phyloP scores from a whole-genome alignment of 129 eudicot genomes.

The Helichrysum umbraculigerum region DNA sequence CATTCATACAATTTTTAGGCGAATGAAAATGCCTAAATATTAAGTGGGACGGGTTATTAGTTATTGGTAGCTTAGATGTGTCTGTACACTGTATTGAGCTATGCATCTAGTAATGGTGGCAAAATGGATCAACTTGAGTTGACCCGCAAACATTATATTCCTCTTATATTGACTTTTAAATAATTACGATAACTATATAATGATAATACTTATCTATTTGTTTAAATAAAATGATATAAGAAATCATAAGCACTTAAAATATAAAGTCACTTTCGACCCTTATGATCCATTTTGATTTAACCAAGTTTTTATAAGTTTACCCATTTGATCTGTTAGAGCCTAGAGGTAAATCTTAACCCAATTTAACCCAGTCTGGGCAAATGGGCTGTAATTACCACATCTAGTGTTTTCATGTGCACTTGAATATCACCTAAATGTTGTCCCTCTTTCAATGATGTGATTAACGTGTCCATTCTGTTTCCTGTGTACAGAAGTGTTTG shows the following conservation, averaged over 20 bases:
- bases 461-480: slow-evolving; percentile 9
- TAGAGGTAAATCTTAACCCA: not conserved
- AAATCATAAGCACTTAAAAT: not conserved
- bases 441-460: not conserved
- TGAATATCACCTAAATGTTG: slow-evolving; percentile 1
- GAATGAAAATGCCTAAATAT: not conserved
- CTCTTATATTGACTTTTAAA: not conserved
- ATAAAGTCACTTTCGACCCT: not conserved
- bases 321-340: not conserved
- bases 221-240: not conserved
- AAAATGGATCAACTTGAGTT: not conserved
- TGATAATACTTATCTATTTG: not conserved
- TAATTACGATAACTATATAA: not conserved
- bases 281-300: not conserved
- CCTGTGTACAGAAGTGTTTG: slow-evolving; percentile 78
- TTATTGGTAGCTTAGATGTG: not conserved
- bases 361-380: not conserved
- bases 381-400: not conserved
- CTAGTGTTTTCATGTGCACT: slow-evolving; percentile 15
- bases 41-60: not conserved
- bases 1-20: not conserved
- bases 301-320: not conserved
- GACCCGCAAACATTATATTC: not conserved
- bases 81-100: slow-evolving; percentile 1
- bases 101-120: not conserved